Evolutionary conservation across 345 rosid species (phyloP).

Genomic region (Euphorbia peplus): DNA sequence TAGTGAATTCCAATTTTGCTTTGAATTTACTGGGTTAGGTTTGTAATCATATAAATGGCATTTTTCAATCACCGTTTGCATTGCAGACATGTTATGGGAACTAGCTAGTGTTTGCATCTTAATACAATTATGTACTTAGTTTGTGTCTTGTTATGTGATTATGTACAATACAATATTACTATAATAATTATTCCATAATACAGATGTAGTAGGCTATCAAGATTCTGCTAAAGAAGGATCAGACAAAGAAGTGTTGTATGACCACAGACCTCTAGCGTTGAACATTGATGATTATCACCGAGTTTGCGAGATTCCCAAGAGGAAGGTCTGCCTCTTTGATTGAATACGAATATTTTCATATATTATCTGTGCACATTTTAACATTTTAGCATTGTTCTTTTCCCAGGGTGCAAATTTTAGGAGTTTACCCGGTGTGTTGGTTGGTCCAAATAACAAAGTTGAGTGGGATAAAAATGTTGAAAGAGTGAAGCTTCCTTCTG

Average conservation of each 20-base stretch:
- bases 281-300: constrained; percentile 30
- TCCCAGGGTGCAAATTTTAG: constrained; percentile 44
- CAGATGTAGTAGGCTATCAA: constrained; percentile 18
- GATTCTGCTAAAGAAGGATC: constrained; percentile 8
- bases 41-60: background rate
- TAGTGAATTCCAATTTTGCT: no score
- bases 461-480: constrained; percentile 24
- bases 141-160: no score
- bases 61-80: no score
- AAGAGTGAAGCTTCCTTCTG: constrained; percentile 34
- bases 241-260: constrained; percentile 13
- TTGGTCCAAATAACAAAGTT: constrained; percentile 29
- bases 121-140: background rate
- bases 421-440: constrained; percentile 36
- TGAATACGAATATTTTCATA: background rate
- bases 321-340: constrained; percentile 25
- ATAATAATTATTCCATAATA: background rate
- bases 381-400: background rate
- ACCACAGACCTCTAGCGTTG: constrained; percentile 28
- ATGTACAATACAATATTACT: no score
- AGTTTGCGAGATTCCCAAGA: constrained; percentile 28
- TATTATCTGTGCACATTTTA: background rate
- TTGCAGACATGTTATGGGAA: background rate
- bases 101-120: background rate
- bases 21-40: no score